Evolutionary conservation across 257 asterid genomes (phyloP).

Genomic region (Salvia hispanica): DNA sequence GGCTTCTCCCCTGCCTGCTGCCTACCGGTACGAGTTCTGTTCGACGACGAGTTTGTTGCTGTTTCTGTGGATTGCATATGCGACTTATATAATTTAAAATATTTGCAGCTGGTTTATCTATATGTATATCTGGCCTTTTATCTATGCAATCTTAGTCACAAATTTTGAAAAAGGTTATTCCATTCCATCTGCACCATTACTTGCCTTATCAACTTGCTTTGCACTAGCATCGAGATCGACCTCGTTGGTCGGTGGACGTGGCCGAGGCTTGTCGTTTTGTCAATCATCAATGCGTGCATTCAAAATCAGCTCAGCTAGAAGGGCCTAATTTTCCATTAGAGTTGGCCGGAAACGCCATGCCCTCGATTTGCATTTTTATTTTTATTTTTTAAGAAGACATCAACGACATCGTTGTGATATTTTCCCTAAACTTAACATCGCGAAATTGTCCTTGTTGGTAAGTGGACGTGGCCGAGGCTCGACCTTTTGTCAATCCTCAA

Average conservation of each 20-base stretch:
- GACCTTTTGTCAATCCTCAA: neutral
- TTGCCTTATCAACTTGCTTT: neutral
- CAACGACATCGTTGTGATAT: too few species aligned
- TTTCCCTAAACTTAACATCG: too few species aligned
- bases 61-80: constrained; percentile 37
- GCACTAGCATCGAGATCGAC: neutral
- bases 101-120: constrained; percentile 26
- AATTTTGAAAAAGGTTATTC: constrained; percentile 15
- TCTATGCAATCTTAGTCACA: constrained; percentile 19
- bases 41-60: constrained; percentile 39
- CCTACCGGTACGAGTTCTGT: constrained; percentile 13
- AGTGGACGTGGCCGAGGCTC: neutral
- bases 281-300: neutral
- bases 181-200: neutral
- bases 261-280: constrained; percentile 11
- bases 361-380: too few species aligned
- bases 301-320: too few species aligned
- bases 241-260: neutral
- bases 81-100: constrained; percentile 28
- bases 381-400: too few species aligned
- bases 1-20: constrained; percentile 37
- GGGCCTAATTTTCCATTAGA: neutral
- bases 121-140: constrained; percentile 42
- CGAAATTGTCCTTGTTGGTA: too few species aligned
- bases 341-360: too few species aligned